These are phyloP conservation scores for Aristolochia contorta DNA, from an alignment of 164 flowering plant species.

Conservation along the genomic window DNA sequence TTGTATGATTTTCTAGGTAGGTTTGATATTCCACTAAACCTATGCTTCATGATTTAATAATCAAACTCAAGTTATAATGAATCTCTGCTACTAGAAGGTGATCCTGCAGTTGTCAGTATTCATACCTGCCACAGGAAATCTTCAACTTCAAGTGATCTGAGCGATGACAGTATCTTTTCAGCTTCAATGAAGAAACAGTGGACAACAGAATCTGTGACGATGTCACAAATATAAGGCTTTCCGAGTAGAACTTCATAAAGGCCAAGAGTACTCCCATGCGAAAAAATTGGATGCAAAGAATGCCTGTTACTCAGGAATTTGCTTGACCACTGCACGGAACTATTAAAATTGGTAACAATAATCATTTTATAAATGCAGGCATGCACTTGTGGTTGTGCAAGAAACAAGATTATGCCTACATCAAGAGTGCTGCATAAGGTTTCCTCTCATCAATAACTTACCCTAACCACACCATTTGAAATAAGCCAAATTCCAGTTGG, in stretches of 20 bases:
- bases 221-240: conserved; percentile 66
- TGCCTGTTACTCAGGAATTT: conserved; percentile 50
- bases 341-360: background rate
- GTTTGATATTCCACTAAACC: too few species aligned
- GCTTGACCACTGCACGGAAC: conserved; percentile 79
- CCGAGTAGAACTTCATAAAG: conserved; percentile 70
- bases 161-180: conserved; percentile 48
- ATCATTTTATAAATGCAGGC: background rate
- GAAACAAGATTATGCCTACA: background rate
- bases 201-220: conserved; percentile 71
- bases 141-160: conserved; percentile 56
- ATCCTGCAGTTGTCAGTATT: background rate
- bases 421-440: background rate
- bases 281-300: conserved; percentile 71
- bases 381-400: too few species aligned
- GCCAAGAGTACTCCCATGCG: conserved; percentile 92
- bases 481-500: conserved; percentile 88
- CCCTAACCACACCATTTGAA: conserved; percentile 16
- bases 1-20: too few species aligned
- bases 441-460: background rate
- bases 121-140: conserved; percentile 91
- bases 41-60: too few species aligned
- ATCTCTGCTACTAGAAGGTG: too few species aligned
- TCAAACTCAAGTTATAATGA: too few species aligned
- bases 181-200: conserved; percentile 68